These are phyloP conservation scores for Bruguiera hainesii DNA, from an alignment of 441 rosid species.

Conservation along the genomic window DNA sequence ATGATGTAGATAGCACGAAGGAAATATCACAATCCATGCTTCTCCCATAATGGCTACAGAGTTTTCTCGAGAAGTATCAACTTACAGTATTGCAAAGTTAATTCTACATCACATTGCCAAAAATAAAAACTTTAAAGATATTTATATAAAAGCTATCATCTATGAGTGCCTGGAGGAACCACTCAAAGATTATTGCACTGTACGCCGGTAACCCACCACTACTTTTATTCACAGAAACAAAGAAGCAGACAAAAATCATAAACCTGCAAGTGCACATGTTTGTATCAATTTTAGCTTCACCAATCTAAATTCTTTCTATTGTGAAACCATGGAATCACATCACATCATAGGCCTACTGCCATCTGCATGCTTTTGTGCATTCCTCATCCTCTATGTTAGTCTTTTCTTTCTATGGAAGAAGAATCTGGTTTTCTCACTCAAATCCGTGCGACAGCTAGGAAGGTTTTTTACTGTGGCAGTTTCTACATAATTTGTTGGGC, in stretches of 20 bases:
- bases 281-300: conserved; percentile 26
- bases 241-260: conserved; percentile 36
- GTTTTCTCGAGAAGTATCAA: too few relatives aligned
- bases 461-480: conserved; percentile 16
- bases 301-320: conserved; percentile 19
- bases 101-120: too few relatives aligned
- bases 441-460: conserved; percentile 5
- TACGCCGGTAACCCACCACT: conserved; percentile 34
- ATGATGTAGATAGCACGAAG: too few relatives aligned
- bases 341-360: conserved; percentile 15
- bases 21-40: too few relatives aligned
- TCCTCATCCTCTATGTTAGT: conserved; percentile 25
- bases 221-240: conserved; percentile 42
- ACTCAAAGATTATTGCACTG: conserved; percentile 36
- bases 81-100: too few relatives aligned
- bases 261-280: conserved; percentile 27
- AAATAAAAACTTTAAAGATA: too few relatives aligned
- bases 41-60: too few relatives aligned
- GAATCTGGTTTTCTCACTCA: conserved; percentile 11
- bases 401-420: conserved; percentile 18
- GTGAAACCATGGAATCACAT: not conserved
- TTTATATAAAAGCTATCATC: conserved; percentile 15
- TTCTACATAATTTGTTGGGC: conserved; percentile 15
- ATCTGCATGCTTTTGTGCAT: conserved; percentile 11
- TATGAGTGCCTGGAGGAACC: conserved; percentile 13